phyloP scores from a whole-genome alignment of 345 rosid genomes.

The Diplotaxis tenuifolia region DNA sequence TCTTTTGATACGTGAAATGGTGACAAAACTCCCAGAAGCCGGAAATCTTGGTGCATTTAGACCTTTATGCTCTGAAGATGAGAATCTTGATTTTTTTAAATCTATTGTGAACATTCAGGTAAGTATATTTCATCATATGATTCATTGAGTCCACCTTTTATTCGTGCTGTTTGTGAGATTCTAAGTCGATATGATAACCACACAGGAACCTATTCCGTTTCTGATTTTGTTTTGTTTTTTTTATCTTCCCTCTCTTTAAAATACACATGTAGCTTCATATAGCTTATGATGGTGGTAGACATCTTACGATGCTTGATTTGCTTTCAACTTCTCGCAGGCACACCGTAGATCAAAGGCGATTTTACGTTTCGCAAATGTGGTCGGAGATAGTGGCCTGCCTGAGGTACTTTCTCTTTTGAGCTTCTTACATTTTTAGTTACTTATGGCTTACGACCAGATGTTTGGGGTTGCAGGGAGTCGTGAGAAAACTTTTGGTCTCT shows the following conservation, averaged over 20 bases:
- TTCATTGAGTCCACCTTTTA: not conserved
- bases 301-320: conserved; percentile 4
- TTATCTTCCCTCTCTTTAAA: conserved; percentile 11
- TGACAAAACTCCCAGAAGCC: conserved; percentile 69
- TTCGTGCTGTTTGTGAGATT: conserved; percentile 1
- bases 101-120: conserved; percentile 81
- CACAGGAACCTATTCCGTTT: conserved; percentile 8
- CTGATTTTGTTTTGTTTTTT: conserved; percentile 5
- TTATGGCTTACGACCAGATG: conserved; percentile 13
- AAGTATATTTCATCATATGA: conserved; percentile 1
- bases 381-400: conserved; percentile 46
- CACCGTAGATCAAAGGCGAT: conserved; percentile 80
- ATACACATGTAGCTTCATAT: conserved; percentile 1
- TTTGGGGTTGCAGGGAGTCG: conserved; percentile 55
- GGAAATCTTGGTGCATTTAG: conserved; percentile 53
- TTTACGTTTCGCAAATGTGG: conserved; percentile 53
- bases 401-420: conserved; percentile 45
- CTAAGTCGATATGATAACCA: not conserved
- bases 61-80: conserved; percentile 76
- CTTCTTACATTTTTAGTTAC: not conserved
- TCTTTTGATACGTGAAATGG: conserved; percentile 75
- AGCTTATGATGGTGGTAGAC: conserved; percentile 3
- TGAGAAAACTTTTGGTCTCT: conserved; percentile 70
- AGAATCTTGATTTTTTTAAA: conserved; percentile 82
- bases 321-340: conserved; percentile 50